These are phyloP conservation scores for Paraconiothyrium sp. DNA, from an alignment of 2,329 filamentous ascomycete genomes.

Conservation along the genomic window DNA sequence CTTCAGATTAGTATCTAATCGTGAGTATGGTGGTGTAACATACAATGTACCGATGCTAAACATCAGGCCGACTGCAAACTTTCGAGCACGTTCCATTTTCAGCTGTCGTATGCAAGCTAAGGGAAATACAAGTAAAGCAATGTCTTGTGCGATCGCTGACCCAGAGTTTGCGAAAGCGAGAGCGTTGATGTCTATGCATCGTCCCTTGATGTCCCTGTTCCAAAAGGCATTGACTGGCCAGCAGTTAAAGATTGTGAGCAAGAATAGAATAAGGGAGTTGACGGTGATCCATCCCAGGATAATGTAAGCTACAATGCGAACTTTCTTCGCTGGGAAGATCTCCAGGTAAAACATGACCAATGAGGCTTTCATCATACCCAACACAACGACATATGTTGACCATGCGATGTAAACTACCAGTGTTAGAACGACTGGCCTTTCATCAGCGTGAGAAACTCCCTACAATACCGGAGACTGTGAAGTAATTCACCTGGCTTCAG, in stretches of 20 bases:
- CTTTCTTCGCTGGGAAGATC: conserved; percentile 31
- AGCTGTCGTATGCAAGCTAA: conserved; percentile 27
- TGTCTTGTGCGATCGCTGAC: conserved; percentile 30
- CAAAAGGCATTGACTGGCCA: conserved; percentile 32
- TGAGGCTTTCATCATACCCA: conserved; percentile 32
- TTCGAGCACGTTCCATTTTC: conserved; percentile 28
- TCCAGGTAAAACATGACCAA: conserved; percentile 37
- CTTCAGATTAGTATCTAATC: neutral
- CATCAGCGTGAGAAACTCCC: neutral
- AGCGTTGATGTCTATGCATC: conserved; percentile 31
- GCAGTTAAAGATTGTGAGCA: conserved; percentile 34
- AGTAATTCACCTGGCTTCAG: conserved; percentile 26
- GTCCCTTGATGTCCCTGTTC: conserved; percentile 34
- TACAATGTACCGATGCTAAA: conserved; percentile 34
- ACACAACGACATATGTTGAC: conserved; percentile 29
- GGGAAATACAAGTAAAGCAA: conserved; percentile 36
- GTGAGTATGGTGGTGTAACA: neutral
- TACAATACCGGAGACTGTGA: conserved; percentile 28
- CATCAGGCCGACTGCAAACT: conserved; percentile 34
- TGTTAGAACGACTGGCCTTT: conserved; percentile 6
- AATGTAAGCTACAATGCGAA: conserved; percentile 25
- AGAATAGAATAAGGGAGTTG: conserved; percentile 26
- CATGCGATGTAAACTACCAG: conserved; percentile 30
- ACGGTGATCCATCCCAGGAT: conserved; percentile 25
- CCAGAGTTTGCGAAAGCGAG: conserved; percentile 33